Percentiles rank a stretch among this genome's conserved stretches.
Evolutionary conservation across 2,329 filamentous ascomycete genomes (phyloP).

Genomic region (Trichophyton simii): DNA sequence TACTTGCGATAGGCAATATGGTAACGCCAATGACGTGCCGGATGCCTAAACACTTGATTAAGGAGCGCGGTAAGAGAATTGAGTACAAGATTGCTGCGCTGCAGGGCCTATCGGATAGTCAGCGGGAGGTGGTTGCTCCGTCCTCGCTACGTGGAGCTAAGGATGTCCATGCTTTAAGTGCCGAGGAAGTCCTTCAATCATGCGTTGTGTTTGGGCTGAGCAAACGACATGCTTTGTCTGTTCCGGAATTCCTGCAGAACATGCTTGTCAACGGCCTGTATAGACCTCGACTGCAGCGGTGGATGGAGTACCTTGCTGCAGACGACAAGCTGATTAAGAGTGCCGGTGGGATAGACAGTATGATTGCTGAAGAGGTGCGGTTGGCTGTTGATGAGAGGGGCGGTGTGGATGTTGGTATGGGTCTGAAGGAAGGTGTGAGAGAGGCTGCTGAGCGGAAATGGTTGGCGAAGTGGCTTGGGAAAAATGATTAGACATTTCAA

Average conservation of each 20-base stretch:
- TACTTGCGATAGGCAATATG: constrained; percentile 53
- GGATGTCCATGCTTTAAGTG: constrained; percentile 11
- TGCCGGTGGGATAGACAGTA: constrained; percentile 47
- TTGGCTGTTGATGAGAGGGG: constrained; percentile 62
- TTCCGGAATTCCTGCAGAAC: constrained; percentile 23
- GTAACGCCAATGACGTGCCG: constrained; percentile 72
- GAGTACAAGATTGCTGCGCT: constrained; percentile 23
- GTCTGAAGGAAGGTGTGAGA: constrained; percentile 14
- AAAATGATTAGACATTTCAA: background rate
- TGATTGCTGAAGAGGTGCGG: constrained; percentile 52
- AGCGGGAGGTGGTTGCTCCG: constrained; percentile 5
- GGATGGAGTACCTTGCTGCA: constrained; percentile 50
- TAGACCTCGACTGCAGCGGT: constrained; percentile 39
- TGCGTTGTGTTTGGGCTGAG: constrained; percentile 26
- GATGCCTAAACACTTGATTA: constrained; percentile 61
- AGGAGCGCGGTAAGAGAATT: constrained; percentile 43
- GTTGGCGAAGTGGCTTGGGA: constrained; percentile 26
- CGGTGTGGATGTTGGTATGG: constrained; percentile 23
- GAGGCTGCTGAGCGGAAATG: constrained; percentile 25
- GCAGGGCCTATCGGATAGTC: constrained; percentile 15
- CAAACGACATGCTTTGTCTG: constrained; percentile 18
- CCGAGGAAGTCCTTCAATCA: constrained; percentile 21
- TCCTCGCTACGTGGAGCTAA: constrained; percentile 3
- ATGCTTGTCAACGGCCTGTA: constrained; percentile 37
- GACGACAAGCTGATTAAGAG: constrained; percentile 59